These are phyloP conservation scores for Paecilomyces formosus DNA, from an alignment of 2,329 filamentous ascomycete species.

Conservation along the genomic window DNA sequence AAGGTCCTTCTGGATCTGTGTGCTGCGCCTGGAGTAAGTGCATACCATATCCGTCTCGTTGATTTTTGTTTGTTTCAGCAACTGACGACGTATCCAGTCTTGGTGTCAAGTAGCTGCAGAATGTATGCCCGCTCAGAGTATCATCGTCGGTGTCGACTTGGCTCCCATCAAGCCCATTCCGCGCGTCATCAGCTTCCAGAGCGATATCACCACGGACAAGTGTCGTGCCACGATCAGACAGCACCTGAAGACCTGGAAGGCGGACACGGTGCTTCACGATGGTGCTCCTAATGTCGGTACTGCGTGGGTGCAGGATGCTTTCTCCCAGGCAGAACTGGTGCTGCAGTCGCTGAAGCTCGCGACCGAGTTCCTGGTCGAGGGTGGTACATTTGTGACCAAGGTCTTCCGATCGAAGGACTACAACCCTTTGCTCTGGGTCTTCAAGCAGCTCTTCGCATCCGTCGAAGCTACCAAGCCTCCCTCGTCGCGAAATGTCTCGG, in stretches of 20 bases:
- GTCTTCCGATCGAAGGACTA: slow-evolving; percentile 97
- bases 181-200: slow-evolving; percentile 88
- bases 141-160: slow-evolving; percentile 92
- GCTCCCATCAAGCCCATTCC: slow-evolving; percentile 94
- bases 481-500: slow-evolving; percentile 89
- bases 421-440: slow-evolving; percentile 91
- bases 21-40: slow-evolving; percentile 79
- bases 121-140: slow-evolving; percentile 80
- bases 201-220: slow-evolving; percentile 96
- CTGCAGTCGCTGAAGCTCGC: slow-evolving; percentile 88
- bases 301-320: slow-evolving; percentile 96
- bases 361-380: slow-evolving; percentile 82
- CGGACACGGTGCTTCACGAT: slow-evolving; percentile 90
- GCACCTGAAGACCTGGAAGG: slow-evolving; percentile 93
- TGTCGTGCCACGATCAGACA: slow-evolving; percentile 82
- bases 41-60: background rate
- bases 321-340: slow-evolving; percentile 90
- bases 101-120: slow-evolving; percentile 97
- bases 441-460: slow-evolving; percentile 91
- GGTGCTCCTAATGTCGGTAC: slow-evolving; percentile 97
- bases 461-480: slow-evolving; percentile 97
- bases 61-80: background rate
- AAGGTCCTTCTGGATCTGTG: slow-evolving; percentile 96
- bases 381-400: slow-evolving; percentile 93
- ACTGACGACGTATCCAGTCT: slow-evolving; percentile 47